Evolutionary conservation across 805 yeast genomes (phyloP).

Genomic region (Spathaspora boniae): DNA sequence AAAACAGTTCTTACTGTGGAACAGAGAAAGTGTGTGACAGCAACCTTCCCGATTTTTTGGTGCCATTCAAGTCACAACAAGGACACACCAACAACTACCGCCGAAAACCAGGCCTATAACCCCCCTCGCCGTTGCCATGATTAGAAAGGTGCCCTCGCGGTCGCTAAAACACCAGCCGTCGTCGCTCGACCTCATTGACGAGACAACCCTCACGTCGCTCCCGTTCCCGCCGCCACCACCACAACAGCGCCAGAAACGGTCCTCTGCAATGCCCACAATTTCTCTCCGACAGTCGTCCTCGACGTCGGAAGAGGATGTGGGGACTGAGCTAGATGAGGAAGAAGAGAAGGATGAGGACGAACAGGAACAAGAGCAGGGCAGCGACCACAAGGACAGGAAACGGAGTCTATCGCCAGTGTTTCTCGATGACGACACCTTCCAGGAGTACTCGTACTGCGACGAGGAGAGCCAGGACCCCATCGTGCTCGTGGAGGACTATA

Average conservation of each 20-base stretch:
- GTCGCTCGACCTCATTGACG: constrained; percentile 46
- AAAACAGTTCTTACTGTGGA: no score
- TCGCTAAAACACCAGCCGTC: constrained; percentile 35
- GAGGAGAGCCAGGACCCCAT: constrained; percentile 34
- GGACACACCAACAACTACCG: background rate
- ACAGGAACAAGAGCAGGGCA: constrained; percentile 20
- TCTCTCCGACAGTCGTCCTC: constrained; percentile 3
- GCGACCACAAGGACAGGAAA: constrained; percentile 46
- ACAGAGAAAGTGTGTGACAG: background rate
- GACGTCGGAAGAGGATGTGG: background rate
- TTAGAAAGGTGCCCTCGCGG: no score
- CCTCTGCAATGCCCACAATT: background rate
- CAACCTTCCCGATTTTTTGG: background rate
- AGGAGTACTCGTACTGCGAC: constrained; percentile 5
- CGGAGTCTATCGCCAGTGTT: constrained; percentile 43
- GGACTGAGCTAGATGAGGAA: background rate
- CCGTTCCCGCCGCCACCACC: constrained; percentile 50
- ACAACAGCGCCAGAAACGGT: constrained; percentile 9
- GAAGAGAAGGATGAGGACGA: constrained; percentile 12
- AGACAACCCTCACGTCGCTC: constrained; percentile 45
- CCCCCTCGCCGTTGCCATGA: no score
- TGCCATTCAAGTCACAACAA: constrained; percentile 1
- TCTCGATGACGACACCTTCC: background rate
- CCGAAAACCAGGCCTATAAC: no score
- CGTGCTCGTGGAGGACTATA: constrained; percentile 57